Base-by-base conservation (phyloP, 371 early-diverging fungal species). In the Mucor racemosus region DNA sequence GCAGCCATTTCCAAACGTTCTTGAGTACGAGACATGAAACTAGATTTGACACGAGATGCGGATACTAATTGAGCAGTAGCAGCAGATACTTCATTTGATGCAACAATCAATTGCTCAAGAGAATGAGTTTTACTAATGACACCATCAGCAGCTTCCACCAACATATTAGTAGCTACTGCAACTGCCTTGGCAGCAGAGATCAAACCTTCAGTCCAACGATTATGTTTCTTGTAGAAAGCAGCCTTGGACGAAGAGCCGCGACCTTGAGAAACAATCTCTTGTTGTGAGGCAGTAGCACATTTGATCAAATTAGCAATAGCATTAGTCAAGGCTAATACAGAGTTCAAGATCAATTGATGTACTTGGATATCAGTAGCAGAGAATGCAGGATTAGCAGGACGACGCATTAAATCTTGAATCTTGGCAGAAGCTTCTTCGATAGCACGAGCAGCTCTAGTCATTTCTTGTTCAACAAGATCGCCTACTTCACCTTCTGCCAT, bases 181-280 rank as follows among this genome's bases (percentile, higher is more conserved):
- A 99, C 97, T 0, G 97, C 88, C 77, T 97, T 95, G 54, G 99
- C 98, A 0, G 99, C 99, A 3, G 96, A 94, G 61, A 99, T 97
- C 35, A 99, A 86, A 19, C 99, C 99, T 73, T 99, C 98, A 4
- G 97, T 99, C 99, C 99, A 99, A 68, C 96, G 90, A 84, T 96
- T 96, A 82, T 99, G 95, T 87, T 97, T 97, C 76, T 97, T 97
- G 88, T 99, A 99, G 76, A 97, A 98, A 0, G 94, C 95, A 5
- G 92, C 91, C 56, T 91, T 92, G 39, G 93, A 88, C n/a, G 90
- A 86, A 3, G 89, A 75, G 1, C 95, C 97, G 42, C 92, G 86
- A 19, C 97, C 97, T 74, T 97, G 93, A 1, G 95, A 90, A 5
- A 97, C 98, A 81, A 97, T 95, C 79, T 99, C 99, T 74, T 97